Evolutionary conservation across 2,329 filamentous ascomycete species (phyloP).

Genomic region (Periconia digitata): DNA sequence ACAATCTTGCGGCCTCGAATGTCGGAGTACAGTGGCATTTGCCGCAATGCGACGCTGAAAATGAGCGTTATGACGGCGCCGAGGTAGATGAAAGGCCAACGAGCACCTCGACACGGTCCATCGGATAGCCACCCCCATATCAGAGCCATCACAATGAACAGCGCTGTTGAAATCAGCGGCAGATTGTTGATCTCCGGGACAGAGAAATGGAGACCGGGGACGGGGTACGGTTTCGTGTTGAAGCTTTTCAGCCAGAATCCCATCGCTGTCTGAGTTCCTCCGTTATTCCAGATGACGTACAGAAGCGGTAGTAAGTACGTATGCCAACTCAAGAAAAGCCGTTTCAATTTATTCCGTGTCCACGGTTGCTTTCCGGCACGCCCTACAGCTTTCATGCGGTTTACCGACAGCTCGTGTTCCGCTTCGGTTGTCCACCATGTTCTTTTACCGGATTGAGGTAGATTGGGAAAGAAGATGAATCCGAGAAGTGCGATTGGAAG

Average conservation of each 20-base stretch:
- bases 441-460: not conserved
- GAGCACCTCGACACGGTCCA: conserved; percentile 1
- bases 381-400: conserved; percentile 3
- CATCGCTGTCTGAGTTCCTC: not conserved
- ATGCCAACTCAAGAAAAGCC: conserved; percentile 1
- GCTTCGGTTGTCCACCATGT: conserved; percentile 4
- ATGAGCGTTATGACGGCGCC: conserved; percentile 2
- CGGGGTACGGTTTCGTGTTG: conserved; percentile 3
- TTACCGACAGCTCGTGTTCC: not conserved
- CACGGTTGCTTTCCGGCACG: conserved; percentile 2
- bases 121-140: conserved; percentile 3
- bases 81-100: conserved; percentile 4
- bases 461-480: conserved; percentile 4
- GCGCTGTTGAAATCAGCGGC: not conserved
- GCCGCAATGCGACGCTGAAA: not conserved
- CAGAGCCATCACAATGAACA: conserved; percentile 2
- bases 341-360: not conserved
- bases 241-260: conserved; percentile 3
- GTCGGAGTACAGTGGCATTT: conserved; percentile 2
- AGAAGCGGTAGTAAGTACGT: conserved; percentile 1
- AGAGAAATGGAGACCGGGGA: conserved; percentile 1
- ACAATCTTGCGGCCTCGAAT: conserved; percentile 1
- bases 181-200: conserved; percentile 4
- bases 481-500: conserved; percentile 57
- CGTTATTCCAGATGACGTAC: conserved; percentile 6